Evolutionary conservation across 148 eudicot genomes (phyloP).

Genomic region (Selenicereus undatus): DNA sequence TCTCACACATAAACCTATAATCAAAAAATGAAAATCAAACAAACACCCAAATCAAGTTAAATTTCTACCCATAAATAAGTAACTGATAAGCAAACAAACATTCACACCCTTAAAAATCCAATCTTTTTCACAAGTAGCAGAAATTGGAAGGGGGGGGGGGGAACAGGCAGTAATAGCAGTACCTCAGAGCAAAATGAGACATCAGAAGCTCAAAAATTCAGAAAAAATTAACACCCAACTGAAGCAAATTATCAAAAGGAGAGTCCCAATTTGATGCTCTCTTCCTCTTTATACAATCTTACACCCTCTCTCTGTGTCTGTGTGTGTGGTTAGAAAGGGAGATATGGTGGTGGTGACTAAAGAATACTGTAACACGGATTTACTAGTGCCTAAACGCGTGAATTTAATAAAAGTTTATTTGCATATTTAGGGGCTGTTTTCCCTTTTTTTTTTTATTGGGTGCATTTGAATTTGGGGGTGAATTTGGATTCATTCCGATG

Average conservation of each 20-base stretch:
- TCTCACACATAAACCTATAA: neutral
- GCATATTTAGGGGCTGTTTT: neutral
- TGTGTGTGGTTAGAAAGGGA: neutral
- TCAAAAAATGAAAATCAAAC: neutral
- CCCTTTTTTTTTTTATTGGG: neutral
- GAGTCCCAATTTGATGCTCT: neutral
- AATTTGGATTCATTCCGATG: neutral
- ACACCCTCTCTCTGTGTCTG: neutral
- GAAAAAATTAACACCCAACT: neutral
- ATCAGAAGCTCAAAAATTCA: neutral
- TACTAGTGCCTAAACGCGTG: constrained; percentile 1
- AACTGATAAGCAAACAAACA: neutral
- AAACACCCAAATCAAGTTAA: neutral
- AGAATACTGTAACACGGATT: constrained; percentile 3
- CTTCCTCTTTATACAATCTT: neutral
- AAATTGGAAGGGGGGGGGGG: neutral
- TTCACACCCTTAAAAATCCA: neutral
- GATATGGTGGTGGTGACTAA: neutral
- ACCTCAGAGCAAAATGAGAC: neutral
- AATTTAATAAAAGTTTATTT: constrained; percentile 1
- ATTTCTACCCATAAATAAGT: neutral
- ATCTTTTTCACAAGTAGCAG: neutral
- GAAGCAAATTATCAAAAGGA: neutral
- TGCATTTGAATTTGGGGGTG: neutral
- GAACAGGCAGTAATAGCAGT: neutral